These are phyloP conservation scores for Gloeostereum incarnatum DNA, from an alignment of 768 basidiomycete species.

Conservation along the genomic window DNA sequence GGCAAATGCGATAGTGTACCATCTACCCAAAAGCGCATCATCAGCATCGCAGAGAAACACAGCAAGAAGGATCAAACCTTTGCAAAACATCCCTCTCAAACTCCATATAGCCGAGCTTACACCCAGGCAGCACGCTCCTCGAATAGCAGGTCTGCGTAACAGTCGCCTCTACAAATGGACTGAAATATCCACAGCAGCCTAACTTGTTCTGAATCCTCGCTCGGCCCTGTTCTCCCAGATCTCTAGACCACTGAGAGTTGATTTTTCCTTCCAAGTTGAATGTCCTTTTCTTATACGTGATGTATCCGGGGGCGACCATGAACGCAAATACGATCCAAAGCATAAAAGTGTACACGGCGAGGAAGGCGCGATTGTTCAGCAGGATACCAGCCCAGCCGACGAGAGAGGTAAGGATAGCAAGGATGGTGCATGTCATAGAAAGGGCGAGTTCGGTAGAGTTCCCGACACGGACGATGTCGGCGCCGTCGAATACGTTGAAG, in stretches of 20 bases:
- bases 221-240: slow-evolving; percentile 49
- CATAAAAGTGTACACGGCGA: slow-evolving; percentile 68
- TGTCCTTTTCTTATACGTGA: slow-evolving; percentile 62
- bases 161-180: slow-evolving; percentile 74
- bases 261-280: slow-evolving; percentile 81
- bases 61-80: background rate
- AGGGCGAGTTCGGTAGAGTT: slow-evolving; percentile 61
- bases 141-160: slow-evolving; percentile 68
- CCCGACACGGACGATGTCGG: slow-evolving; percentile 65
- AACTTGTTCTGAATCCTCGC: slow-evolving; percentile 67
- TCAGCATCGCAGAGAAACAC: background rate
- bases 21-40: slow-evolving; percentile 48
- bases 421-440: slow-evolving; percentile 55
- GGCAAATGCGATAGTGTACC: slow-evolving; percentile 59
- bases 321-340: slow-evolving; percentile 69
- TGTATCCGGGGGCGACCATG: slow-evolving; percentile 68
- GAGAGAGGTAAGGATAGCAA: slow-evolving; percentile 55
- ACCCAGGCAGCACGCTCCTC: slow-evolving; percentile 61
- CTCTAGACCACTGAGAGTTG: slow-evolving; percentile 67
- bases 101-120: slow-evolving; percentile 53
- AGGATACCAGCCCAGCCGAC: slow-evolving; percentile 76
- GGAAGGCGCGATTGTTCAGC: slow-evolving; percentile 77
- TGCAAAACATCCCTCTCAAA: slow-evolving; percentile 38
- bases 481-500: slow-evolving; percentile 63
- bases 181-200: slow-evolving; percentile 75